These are phyloP conservation scores for Suhomyces wounanorum DNA, from an alignment of 1,139 yeast species.

Conservation along the genomic window DNA sequence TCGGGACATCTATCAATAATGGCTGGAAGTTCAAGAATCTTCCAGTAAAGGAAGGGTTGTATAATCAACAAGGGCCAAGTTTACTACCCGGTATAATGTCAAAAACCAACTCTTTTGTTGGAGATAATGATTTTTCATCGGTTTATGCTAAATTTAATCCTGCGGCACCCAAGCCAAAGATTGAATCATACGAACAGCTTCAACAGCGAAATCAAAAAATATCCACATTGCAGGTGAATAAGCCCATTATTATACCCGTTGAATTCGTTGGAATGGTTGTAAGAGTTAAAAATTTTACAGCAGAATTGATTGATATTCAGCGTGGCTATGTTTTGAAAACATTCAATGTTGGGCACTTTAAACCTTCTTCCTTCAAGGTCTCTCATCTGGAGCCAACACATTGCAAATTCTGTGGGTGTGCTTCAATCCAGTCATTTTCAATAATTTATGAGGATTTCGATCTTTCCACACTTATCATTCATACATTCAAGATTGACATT, in stretches of 20 bases:
- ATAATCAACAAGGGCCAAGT: conserved; percentile 42
- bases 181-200: neutral
- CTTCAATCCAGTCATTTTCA: conserved; percentile 71
- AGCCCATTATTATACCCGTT: conserved; percentile 44
- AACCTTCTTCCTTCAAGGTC: conserved; percentile 60
- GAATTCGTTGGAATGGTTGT: conserved; percentile 74
- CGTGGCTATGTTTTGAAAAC: conserved; percentile 65
- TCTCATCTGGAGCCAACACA: conserved; percentile 85
- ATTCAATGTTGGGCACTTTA: conserved; percentile 63
- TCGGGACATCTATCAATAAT: conserved; percentile 66
- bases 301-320: conserved; percentile 74
- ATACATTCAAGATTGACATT: conserved; percentile 65
- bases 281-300: conserved; percentile 53
- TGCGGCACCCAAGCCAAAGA: conserved; percentile 1
- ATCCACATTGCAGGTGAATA: conserved; percentile 21
- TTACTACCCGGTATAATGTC: conserved; percentile 37
- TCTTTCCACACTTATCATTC: conserved; percentile 62
- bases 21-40: conserved; percentile 63
- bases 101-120: conserved; percentile 15
- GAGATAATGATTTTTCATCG: conserved; percentile 22
- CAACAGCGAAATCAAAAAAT: neutral
- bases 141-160: conserved; percentile 9
- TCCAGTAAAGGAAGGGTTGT: conserved; percentile 47
- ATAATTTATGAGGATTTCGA: conserved; percentile 68
- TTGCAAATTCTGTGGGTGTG: conserved; percentile 90